A percentile compares a stretch with the other conserved stretches of the same genome.
phyloP scores from a whole-genome alignment of 768 basidiomycete species.

The Kwoniella dendrophila region DNA sequence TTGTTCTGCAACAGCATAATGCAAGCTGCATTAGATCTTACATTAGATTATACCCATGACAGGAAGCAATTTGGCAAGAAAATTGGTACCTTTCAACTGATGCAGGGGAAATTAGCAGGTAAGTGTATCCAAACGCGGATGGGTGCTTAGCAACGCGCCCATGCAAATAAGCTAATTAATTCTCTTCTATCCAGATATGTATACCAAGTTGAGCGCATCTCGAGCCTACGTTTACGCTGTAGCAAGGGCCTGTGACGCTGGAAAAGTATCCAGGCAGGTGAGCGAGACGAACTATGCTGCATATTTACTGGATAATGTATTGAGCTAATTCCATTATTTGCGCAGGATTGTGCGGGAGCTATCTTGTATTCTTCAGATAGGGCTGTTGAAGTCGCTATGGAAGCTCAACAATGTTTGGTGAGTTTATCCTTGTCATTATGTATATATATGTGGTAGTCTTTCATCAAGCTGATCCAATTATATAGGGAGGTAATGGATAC shows the following conservation, averaged over 20 bases:
- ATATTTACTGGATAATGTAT: no score
- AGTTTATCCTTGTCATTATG: constrained; percentile 10
- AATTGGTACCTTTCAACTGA: constrained; percentile 87
- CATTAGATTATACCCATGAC: constrained; percentile 75
- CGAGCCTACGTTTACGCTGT: constrained; percentile 92
- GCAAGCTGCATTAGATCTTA: constrained; percentile 89
- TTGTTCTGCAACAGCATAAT: constrained; percentile 64
- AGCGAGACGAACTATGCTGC: constrained; percentile 4
- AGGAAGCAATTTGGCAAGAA: constrained; percentile 86
- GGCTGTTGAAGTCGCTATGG: constrained; percentile 84
- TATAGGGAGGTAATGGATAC: constrained; percentile 80
- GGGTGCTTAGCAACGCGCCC: not conserved
- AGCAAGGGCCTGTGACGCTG: constrained; percentile 76
- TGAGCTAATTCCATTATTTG: not conserved
- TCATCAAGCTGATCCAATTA: not conserved
- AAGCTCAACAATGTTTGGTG: constrained; percentile 86
- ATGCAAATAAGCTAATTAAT: no score
- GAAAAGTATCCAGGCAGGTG: constrained; percentile 53
- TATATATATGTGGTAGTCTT: not conserved
- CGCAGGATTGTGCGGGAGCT: constrained; percentile 94
- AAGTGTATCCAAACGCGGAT: constrained; percentile 23
- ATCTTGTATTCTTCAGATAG: constrained; percentile 92
- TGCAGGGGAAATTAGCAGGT: constrained; percentile 73
- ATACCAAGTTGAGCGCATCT: constrained; percentile 85
- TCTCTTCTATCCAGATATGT: constrained; percentile 79